A percentile compares a stretch with the other conserved stretches of the same genome.
Conservation (phyloP, 2,329 filamentous ascomycete species). For the Thelonectria blattea region DNA sequence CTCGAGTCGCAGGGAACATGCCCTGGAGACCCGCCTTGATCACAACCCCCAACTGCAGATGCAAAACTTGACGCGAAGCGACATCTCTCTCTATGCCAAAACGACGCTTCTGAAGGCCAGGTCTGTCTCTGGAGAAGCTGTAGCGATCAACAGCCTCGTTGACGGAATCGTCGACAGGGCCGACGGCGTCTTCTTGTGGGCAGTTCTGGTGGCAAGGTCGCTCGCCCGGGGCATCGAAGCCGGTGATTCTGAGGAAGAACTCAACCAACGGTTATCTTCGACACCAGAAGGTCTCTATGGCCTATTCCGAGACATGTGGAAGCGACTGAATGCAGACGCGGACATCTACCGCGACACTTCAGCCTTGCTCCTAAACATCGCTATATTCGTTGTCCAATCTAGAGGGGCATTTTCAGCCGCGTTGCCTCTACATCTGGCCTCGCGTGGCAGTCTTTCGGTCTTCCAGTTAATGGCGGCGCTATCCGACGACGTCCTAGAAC, state of each 20-base stretch:
- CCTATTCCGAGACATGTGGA: conserved; percentile 15
- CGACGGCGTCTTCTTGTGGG: conserved; percentile 16
- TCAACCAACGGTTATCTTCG: not conserved
- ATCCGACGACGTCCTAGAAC: not conserved
- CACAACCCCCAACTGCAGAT: not conserved
- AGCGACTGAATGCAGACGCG: conserved; percentile 5
- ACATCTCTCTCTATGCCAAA: not conserved
- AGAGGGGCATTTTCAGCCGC: too few species aligned
- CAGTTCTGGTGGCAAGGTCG: not conserved
- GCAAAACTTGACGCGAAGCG: conserved; percentile 5
- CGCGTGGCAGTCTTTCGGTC: too few species aligned
- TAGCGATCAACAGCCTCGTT: not conserved
- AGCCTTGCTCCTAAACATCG: not conserved
- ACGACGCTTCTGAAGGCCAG: not conserved
- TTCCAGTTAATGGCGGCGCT: not conserved
- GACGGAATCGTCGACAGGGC: not conserved
- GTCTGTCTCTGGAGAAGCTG: not conserved
- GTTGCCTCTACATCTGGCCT: too few species aligned
- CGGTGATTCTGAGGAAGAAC: not conserved
- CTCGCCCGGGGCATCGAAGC: not conserved
- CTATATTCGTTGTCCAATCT: not conserved
- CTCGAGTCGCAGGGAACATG: conserved; percentile 9
- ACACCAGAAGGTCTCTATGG: not conserved
- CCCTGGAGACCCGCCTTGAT: not conserved
- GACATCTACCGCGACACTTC: conserved; percentile 2